phyloP scores from a whole-genome alignment of 768 basidiomycete species.

The Boletus edulis region DNA sequence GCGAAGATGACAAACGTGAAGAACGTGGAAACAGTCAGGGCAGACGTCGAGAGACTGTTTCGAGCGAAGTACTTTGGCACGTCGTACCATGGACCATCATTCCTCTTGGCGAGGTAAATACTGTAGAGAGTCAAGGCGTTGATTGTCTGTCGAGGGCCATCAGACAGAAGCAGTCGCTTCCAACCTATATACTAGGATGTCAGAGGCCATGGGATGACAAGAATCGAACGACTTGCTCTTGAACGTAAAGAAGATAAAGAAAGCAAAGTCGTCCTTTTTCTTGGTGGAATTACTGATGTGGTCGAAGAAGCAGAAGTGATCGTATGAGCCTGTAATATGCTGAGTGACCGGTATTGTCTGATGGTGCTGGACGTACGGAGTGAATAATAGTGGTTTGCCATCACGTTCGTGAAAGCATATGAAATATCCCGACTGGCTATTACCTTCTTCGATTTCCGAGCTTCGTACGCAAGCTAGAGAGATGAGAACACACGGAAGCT shows the following conservation, averaged over 20 bases:
- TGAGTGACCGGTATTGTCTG: not conserved
- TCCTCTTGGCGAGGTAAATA: conserved; percentile 64
- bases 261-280: conserved; percentile 95
- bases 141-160: conserved; percentile 96
- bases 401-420: conserved; percentile 96
- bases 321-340: conserved; percentile 70
- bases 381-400: conserved; percentile 96
- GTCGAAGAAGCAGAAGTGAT: conserved; percentile 97
- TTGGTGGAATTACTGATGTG: conserved; percentile 96
- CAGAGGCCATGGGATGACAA: not conserved
- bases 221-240: conserved; percentile 64
- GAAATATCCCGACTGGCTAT: conserved; percentile 95
- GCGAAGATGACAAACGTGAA: conserved; percentile 89
- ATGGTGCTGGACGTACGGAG: conserved; percentile 59
- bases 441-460: conserved; percentile 89
- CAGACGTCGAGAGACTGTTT: conserved; percentile 74
- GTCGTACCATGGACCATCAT: conserved; percentile 60
- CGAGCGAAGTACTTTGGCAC: conserved; percentile 76
- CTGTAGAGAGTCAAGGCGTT: conserved; percentile 97
- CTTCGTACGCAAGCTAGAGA: conserved; percentile 82
- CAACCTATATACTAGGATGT: conserved; percentile 48
- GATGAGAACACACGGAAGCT: conserved; percentile 8
- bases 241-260: conserved; percentile 99
- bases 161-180: conserved; percentile 87
- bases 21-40: conserved; percentile 82